These are phyloP conservation scores for Pseudocohnilembus persalinus DNA, from an alignment of 169 alveolate genomes.

Conservation along the genomic window DNA sequence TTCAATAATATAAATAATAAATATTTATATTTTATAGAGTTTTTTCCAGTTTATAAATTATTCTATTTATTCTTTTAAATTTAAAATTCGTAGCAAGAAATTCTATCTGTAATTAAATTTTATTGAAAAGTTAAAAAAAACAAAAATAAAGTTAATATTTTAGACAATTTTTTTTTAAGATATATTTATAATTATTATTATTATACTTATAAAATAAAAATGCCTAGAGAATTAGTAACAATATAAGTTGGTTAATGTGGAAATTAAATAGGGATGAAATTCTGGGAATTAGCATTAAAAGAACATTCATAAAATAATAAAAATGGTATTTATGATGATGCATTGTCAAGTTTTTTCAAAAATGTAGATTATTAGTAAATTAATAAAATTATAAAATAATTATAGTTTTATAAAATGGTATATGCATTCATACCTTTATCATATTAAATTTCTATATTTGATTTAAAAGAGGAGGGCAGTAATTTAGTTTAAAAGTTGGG, in stretches of 20 bases:
- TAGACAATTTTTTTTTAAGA: too few relatives aligned
- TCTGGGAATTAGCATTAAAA: slow-evolving; percentile 90
- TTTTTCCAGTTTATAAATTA: too few relatives aligned
- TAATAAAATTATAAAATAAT: background rate
- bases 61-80: too few relatives aligned
- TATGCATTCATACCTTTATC: background rate
- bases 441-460: too few relatives aligned
- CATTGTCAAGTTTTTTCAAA: slow-evolving; percentile 79
- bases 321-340: slow-evolving; percentile 77
- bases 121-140: too few relatives aligned
- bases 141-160: too few relatives aligned
- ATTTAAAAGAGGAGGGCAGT: slow-evolving; percentile 54
- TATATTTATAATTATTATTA: too few relatives aligned
- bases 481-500: slow-evolving; percentile 57
- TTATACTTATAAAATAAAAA: too few relatives aligned
- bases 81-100: too few relatives aligned
- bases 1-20: too few relatives aligned
- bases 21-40: too few relatives aligned
- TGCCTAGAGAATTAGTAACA: slow-evolving; percentile 93
- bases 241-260: slow-evolving; percentile 95
- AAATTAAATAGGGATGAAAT: slow-evolving; percentile 90
- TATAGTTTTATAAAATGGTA: background rate
- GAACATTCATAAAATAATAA: slow-evolving; percentile 84
- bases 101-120: too few relatives aligned
- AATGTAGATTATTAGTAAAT: slow-evolving; percentile 68